phyloP scores from a whole-genome alignment of 495 filamentous ascomycete species.

The Hypoxylon perforatum region DNA sequence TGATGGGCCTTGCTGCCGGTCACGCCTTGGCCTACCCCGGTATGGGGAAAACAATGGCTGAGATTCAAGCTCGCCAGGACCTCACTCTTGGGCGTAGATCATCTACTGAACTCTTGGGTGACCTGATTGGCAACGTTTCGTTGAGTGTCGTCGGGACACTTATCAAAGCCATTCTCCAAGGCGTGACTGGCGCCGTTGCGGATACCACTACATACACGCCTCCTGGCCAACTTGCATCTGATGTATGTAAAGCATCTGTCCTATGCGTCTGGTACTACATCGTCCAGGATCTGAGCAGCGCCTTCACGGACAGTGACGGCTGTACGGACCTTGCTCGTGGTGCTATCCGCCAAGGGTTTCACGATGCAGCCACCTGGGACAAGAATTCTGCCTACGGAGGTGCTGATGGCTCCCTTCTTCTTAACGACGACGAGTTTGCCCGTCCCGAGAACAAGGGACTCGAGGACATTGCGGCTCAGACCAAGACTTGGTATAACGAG shows the following conservation, averaged over 20 bases:
- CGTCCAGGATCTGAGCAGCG: conserved; percentile 49
- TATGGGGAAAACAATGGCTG: conserved; percentile 38
- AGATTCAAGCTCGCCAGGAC: conserved; percentile 35
- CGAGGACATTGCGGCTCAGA: conserved; percentile 45
- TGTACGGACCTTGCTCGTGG: conserved; percentile 48
- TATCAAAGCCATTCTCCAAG: conserved; percentile 46
- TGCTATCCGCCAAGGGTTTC: conserved; percentile 55
- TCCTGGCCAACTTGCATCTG: conserved; percentile 37
- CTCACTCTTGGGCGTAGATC: conserved; percentile 31
- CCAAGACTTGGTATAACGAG: conserved; percentile 44
- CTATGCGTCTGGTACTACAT: conserved; percentile 59
- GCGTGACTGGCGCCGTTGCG: conserved; percentile 35
- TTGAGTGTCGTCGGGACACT: conserved; percentile 35
- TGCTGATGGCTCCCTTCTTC: conserved; percentile 55
- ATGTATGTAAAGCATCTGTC: conserved; percentile 45
- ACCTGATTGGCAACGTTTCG: conserved; percentile 38
- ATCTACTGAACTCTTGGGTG: conserved; percentile 47
- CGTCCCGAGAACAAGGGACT: conserved; percentile 48
- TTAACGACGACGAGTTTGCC: conserved; percentile 43
- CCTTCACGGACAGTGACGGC: conserved; percentile 41
- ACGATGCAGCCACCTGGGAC: conserved; percentile 54
- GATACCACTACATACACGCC: conserved; percentile 34
- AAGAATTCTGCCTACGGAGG: conserved; percentile 46
- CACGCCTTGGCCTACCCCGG: conserved; percentile 42
- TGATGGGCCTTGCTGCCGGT: conserved; percentile 15